These are phyloP conservation scores for Davidsoniella australis DNA, from an alignment of 2,329 filamentous ascomycete species.

Conservation along the genomic window DNA sequence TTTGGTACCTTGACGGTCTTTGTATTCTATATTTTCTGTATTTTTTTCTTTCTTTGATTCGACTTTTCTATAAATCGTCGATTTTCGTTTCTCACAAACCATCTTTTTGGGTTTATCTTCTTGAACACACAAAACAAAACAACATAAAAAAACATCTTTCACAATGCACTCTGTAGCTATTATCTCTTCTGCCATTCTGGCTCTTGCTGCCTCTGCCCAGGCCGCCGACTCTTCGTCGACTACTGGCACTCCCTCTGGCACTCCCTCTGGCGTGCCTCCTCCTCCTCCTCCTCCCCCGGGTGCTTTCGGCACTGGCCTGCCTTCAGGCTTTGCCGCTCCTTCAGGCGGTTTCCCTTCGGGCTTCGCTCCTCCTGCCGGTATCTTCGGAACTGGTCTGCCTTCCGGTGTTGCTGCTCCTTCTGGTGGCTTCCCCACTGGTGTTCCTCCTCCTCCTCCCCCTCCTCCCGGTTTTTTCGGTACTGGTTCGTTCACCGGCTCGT, in stretches of 20 bases:
- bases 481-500: neutral
- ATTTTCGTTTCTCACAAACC: neutral
- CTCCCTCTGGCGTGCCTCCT: conserved; percentile 1
- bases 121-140: no score
- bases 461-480: no score
- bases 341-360: neutral
- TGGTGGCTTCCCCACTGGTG: neutral
- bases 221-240: neutral
- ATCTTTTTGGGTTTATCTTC: neutral
- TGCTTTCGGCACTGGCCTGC: neutral
- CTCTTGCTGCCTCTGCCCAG: conserved; percentile 6
- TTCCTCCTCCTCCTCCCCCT: neutral
- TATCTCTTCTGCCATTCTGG: conserved; percentile 5
- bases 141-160: neutral
- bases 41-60: neutral
- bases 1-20: conserved; percentile 9
- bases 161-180: conserved; percentile 9
- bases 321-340: neutral
- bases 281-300: neutral
- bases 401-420: neutral
- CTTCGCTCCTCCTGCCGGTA: neutral
- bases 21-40: neutral
- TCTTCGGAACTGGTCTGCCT: neutral
- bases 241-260: conserved; percentile 3
- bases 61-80: neutral